A percentile compares a stretch with the other conserved stretches of the same genome.
phyloP scores from a whole-genome alignment of 371 early-diverging fungal species.

The Rhizopus sp. region DNA sequence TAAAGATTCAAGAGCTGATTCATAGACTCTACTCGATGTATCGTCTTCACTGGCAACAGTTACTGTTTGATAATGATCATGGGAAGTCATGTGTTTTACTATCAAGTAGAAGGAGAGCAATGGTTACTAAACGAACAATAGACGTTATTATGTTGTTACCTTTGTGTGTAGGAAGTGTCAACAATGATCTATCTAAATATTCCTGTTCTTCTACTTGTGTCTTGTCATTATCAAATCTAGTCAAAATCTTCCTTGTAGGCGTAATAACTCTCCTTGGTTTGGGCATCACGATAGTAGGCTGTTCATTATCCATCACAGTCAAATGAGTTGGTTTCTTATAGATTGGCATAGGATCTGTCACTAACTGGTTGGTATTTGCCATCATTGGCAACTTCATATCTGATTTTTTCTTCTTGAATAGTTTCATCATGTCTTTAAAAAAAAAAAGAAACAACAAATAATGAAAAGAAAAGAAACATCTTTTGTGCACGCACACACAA shows the following conservation, averaged over 20 bases:
- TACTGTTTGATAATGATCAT: neutral
- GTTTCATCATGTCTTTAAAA: conserved; percentile 7
- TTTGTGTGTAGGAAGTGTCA: neutral
- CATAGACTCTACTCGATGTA: conserved; percentile 14
- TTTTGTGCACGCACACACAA: too few species aligned
- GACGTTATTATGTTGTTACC: neutral
- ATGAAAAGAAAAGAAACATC: neutral
- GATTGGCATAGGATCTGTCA: neutral
- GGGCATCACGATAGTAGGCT: conserved; percentile 18
- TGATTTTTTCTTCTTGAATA: conserved; percentile 12
- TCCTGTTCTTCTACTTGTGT: conserved; percentile 19
- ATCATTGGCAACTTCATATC: conserved; percentile 2
- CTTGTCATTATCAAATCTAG: conserved; percentile 17
- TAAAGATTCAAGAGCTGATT: conserved; percentile 22
- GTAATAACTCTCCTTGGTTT: conserved; percentile 21
- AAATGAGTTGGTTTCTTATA: neutral
- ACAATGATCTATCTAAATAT: neutral
- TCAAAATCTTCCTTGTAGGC: conserved; percentile 18
- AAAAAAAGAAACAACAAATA: neutral
- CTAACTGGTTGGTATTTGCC: neutral
- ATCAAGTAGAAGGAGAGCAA: too few species aligned
- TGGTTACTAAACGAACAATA: neutral
- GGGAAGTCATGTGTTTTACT: too few species aligned
- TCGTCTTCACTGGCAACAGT: conserved; percentile 3
- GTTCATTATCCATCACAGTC: neutral